Percentiles rank a stretch among this genome's conserved stretches.
These are phyloP conservation scores for Thymus mandschuricus DNA, from an alignment of 257 asterid species.

Conservation along the genomic window DNA sequence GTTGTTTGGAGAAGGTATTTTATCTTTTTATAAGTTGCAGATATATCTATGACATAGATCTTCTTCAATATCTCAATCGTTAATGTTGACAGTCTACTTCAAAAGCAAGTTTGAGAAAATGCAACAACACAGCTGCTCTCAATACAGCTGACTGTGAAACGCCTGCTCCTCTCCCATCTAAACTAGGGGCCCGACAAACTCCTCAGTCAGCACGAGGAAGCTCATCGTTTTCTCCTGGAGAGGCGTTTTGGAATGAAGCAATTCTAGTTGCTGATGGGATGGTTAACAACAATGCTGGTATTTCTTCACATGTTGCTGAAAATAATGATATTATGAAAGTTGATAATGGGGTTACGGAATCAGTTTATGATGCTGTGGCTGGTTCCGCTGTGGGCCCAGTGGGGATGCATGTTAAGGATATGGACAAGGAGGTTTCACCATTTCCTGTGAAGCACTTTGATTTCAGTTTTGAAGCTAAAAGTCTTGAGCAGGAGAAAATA, in stretches of 20 bases:
- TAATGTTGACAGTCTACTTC: constrained; percentile 50
- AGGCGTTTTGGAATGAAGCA: constrained; percentile 96
- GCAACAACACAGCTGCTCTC: constrained; percentile 46
- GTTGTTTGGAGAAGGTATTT: constrained; percentile 52
- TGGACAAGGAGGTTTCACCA: constrained; percentile 72
- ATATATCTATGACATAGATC: constrained; percentile 9
- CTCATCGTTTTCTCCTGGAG: constrained; percentile 94
- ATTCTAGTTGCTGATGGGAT: constrained; percentile 88
- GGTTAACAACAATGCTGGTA: constrained; percentile 47
- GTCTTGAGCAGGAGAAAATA: constrained; percentile 37
- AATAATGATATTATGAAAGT: constrained; percentile 39
- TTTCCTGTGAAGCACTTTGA: constrained; percentile 95
- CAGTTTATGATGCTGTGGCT: constrained; percentile 40
- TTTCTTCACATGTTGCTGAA: constrained; percentile 46
- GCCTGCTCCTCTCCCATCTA: constrained; percentile 49
- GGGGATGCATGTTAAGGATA: constrained; percentile 50
- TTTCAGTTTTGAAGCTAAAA: constrained; percentile 64
- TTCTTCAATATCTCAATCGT: constrained; percentile 29
- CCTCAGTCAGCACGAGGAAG: constrained; percentile 75
- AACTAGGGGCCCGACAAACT: constrained; percentile 51
- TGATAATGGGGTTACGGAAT: constrained; percentile 35
- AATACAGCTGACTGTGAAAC: constrained; percentile 53
- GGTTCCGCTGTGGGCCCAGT: constrained; percentile 47
- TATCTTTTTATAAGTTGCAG: constrained; percentile 20
- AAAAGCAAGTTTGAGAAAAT: constrained; percentile 73